Conservation (phyloP, 139 green algal genomes). For the Tetraselmis striata region DNA sequence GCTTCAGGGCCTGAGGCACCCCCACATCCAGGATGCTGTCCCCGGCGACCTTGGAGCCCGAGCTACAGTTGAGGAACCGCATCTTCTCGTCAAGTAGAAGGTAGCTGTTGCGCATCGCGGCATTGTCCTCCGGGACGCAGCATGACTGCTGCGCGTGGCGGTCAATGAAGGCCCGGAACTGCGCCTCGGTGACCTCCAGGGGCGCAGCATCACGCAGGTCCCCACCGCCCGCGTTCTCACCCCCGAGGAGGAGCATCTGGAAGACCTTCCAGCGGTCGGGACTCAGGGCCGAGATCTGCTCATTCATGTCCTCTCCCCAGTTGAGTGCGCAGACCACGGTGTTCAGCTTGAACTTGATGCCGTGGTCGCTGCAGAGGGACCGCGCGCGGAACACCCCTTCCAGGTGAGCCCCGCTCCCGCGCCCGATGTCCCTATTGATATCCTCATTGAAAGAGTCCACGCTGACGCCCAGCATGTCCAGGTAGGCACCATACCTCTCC, state of each 20-base stretch:
- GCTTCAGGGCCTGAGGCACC: not conserved
- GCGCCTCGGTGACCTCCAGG: not conserved
- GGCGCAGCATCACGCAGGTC: not conserved
- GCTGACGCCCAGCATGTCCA: not conserved
- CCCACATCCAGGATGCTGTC: not conserved
- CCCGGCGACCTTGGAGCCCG: not conserved
- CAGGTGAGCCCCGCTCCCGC: not conserved
- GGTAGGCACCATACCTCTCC: not conserved
- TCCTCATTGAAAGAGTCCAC: not conserved
- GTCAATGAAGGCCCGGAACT: not conserved
- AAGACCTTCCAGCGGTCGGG: conserved; percentile 29
- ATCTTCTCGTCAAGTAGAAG: not conserved
- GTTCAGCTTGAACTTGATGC: conserved; percentile 23
- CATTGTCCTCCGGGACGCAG: not conserved
- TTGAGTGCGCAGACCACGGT: conserved; percentile 11
- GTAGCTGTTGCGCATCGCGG: not conserved
- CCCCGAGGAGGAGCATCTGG: conserved; percentile 9
- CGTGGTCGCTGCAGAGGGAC: not conserved
- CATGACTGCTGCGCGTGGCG: not conserved
- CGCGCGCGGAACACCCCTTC: not conserved
- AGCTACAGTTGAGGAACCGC: not conserved
- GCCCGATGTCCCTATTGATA: not conserved
- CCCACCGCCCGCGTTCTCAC: not conserved
- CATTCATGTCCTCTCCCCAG: conserved; percentile 19
- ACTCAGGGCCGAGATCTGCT: conserved; percentile 7